Evolutionary conservation across 306 rosid species (phyloP).

Genomic region (Senna tora): DNA sequence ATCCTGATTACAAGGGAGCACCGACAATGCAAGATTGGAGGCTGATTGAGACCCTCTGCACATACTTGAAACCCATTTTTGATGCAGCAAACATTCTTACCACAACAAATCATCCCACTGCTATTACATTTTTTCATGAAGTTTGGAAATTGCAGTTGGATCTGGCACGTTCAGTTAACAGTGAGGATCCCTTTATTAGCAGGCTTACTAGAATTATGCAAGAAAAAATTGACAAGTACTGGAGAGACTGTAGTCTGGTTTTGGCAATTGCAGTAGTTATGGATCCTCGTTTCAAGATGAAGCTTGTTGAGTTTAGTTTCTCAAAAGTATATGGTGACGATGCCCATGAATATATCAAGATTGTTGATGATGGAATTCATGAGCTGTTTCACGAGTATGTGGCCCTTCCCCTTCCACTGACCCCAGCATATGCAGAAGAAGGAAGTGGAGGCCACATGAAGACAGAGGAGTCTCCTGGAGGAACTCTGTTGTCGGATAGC

Average conservation of each 20-base stretch:
- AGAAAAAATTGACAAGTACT: constrained; percentile 70
- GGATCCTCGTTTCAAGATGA: constrained; percentile 99
- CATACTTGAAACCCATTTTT: constrained; percentile 71
- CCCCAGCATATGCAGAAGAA: constrained; percentile 80
- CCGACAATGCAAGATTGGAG: constrained; percentile 90
- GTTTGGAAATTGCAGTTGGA: constrained; percentile 93
- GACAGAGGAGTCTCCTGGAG: constrained; percentile 61
- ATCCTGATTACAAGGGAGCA: constrained; percentile 81
- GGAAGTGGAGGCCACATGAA: constrained; percentile 55
- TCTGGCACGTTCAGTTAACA: constrained; percentile 57
- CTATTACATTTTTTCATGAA: constrained; percentile 83
- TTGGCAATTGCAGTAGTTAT: constrained; percentile 89
- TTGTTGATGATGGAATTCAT: constrained; percentile 85
- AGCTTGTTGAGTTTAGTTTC: constrained; percentile 96
- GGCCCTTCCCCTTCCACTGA: constrained; percentile 81
- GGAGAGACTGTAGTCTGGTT: constrained; percentile 81
- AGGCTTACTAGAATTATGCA: constrained; percentile 60
- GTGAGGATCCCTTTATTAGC: constrained; percentile 69
- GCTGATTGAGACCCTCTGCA: constrained; percentile 73
- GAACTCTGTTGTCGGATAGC: constrained; percentile 63
- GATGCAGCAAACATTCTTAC: constrained; percentile 85
- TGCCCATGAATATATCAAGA: constrained; percentile 68
- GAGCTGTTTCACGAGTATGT: constrained; percentile 85
- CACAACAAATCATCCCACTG: constrained; percentile 66
- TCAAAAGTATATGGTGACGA: constrained; percentile 79